Conservation (phyloP, 2,329 filamentous ascomycete species). For the Xylariaceae sp. region DNA sequence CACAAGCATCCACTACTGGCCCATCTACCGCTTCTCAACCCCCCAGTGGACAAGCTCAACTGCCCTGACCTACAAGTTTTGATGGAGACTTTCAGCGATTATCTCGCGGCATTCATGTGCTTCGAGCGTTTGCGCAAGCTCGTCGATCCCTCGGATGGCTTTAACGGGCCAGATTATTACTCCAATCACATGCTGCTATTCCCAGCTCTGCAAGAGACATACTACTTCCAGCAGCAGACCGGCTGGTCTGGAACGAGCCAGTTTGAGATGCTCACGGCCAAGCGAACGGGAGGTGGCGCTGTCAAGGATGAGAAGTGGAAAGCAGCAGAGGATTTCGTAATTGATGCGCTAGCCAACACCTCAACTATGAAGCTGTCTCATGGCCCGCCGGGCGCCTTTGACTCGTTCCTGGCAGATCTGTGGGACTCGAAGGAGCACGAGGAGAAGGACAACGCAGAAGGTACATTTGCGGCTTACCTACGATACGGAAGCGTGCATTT, state of each 20-base stretch:
- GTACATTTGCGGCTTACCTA: conserved; percentile 29
- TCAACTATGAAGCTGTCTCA: conserved; percentile 34
- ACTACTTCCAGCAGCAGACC: conserved; percentile 29
- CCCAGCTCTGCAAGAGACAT: conserved; percentile 29
- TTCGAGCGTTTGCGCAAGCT: conserved; percentile 33
- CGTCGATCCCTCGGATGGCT: conserved; percentile 31
- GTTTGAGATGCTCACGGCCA: conserved; percentile 29
- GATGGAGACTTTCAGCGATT: conserved; percentile 29
- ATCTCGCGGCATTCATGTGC: conserved; percentile 29
- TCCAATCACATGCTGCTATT: conserved; percentile 30
- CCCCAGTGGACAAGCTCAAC: conserved; percentile 23
- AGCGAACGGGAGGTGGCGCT: conserved; percentile 21
- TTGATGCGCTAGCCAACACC: conserved; percentile 29
- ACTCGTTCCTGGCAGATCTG: conserved; percentile 29
- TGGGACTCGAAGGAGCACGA: conserved; percentile 32
- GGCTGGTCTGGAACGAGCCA: conserved; percentile 30
- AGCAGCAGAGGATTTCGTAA: conserved; percentile 27
- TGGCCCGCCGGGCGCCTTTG: conserved; percentile 24
- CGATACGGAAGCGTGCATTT: conserved; percentile 29
- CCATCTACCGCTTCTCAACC: conserved; percentile 26
- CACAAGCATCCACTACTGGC: conserved; percentile 31
- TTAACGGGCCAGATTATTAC: conserved; percentile 33
- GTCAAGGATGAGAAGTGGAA: conserved; percentile 26
- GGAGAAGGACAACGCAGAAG: conserved; percentile 27
- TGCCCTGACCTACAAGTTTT: conserved; percentile 19